Conservation (phyloP, 768 basidiomycete genomes). For the Punctularia strigosozonata region DNA sequence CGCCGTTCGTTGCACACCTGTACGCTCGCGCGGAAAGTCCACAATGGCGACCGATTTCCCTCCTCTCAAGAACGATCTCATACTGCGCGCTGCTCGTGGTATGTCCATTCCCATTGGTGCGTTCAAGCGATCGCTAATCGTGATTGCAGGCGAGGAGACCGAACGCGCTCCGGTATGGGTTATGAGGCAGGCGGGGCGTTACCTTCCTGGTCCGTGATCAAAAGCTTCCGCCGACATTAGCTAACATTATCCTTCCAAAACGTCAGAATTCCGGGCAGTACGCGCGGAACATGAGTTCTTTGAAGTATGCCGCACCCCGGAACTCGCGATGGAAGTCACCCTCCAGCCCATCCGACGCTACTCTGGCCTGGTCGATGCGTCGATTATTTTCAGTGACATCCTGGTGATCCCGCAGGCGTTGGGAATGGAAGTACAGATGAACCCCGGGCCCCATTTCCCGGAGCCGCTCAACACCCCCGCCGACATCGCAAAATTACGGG, state of each 20-base stretch:
- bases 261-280: slow-evolving; percentile 80
- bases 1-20: no score
- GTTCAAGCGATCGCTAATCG: neutral
- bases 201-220: slow-evolving; percentile 69
- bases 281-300: slow-evolving; percentile 89
- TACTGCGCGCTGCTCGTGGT: slow-evolving; percentile 84
- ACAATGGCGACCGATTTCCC: slow-evolving; percentile 48
- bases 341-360: slow-evolving; percentile 90
- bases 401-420: slow-evolving; percentile 96
- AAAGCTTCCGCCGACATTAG: slow-evolving; percentile 1
- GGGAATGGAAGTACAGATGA: slow-evolving; percentile 94
- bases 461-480: slow-evolving; percentile 69
- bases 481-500: slow-evolving; percentile 52
- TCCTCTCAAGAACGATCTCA: slow-evolving; percentile 73
- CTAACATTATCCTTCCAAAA: neutral
- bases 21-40: no score
- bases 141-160: slow-evolving; percentile 56
- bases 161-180: slow-evolving; percentile 97
- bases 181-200: slow-evolving; percentile 94
- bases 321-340: slow-evolving; percentile 79
- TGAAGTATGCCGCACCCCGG: slow-evolving; percentile 88
- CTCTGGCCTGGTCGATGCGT: slow-evolving; percentile 78
- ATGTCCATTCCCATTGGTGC: slow-evolving; percentile 5
- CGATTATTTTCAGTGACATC: slow-evolving; percentile 98
- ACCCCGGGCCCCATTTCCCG: slow-evolving; percentile 83